Conservation (phyloP, 495 filamentous ascomycete species). For the Parathielavia appendiculata region DNA sequence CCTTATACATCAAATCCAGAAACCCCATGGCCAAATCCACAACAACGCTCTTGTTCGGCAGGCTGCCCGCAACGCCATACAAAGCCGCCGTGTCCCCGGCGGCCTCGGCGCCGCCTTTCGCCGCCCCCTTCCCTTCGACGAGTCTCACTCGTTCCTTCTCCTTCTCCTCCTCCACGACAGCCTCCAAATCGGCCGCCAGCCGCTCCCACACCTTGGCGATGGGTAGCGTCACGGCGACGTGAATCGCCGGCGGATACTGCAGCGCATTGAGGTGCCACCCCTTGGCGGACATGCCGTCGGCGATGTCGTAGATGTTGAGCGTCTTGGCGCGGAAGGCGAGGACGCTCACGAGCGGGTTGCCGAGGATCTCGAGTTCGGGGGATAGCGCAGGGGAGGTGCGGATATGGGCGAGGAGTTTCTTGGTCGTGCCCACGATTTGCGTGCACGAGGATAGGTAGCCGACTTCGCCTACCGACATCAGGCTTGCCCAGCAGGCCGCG, state of each 20-base stretch:
- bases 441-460: constrained; percentile 84
- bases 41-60: constrained; percentile 94
- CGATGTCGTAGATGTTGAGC: constrained; percentile 82
- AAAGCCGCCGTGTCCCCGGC: constrained; percentile 76
- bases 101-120: constrained; percentile 48
- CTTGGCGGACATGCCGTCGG: constrained; percentile 70
- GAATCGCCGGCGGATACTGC: constrained; percentile 87
- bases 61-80: constrained; percentile 90
- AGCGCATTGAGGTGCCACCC: constrained; percentile 97
- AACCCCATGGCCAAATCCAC: constrained; percentile 86
- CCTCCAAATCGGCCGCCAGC: constrained; percentile 71
- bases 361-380: constrained; percentile 71
- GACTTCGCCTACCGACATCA: constrained; percentile 83
- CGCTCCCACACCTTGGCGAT: constrained; percentile 73
- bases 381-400: constrained; percentile 57
- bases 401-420: constrained; percentile 76
- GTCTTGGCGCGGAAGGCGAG: constrained; percentile 73
- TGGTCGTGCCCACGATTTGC: constrained; percentile 79
- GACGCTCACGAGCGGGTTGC: constrained; percentile 81
- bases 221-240: constrained; percentile 90
- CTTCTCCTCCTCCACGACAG: constrained; percentile 71
- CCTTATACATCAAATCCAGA: constrained; percentile 94
- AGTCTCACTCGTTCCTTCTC: constrained; percentile 57
- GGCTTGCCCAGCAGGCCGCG: constrained; percentile 84
- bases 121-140: constrained; percentile 71